Evolutionary conservation across 73 alveolate species (phyloP), one percentile per base, ranked within the genome.

Genomic region (Paramecium sexaurelia): DNA sequence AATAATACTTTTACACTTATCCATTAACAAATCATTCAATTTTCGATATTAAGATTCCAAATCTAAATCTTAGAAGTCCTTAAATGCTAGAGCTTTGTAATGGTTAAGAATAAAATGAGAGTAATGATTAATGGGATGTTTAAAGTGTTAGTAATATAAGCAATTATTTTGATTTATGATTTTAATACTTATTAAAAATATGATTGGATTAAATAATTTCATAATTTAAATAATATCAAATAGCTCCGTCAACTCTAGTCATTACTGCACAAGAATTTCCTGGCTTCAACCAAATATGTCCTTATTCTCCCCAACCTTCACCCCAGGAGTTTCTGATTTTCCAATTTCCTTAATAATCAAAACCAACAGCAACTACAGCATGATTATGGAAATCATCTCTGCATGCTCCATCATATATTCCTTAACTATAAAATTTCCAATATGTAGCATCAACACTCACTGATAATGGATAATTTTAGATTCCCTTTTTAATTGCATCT

Each of bases 381-480:
- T 87, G 93, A 87, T 87, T 87, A 29, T 66, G 93, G n/a, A 93
- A 90, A 55, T 93, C 85, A 37, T 94, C 85, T 69, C 95, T 93
- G 75, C 97, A 91, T 17, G 82, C 78, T 17, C 88, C 87, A 20
- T 67, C 45, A 51, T 84, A 69, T 20, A 95, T 92, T 71, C 98
- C 98, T 17, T 91, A 15, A 37, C n/a, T 37, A 66, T 95, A 95
- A 92, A 93, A 93, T 17, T 75, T 71, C 96, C 95, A 90, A 41
- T 78, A 57, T 24, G 95, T 51, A 37, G 98, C 98, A 95, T 95
- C 98, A 26, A 95, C 95, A 29, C 95, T 93, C 39, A 95, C 95
- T 8, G 95, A 55, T 35, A 95, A 82, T n/a, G 96, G 96, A 35
- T 41, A 51, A 29, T 55, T 26, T 9, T 32, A 20, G 13, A 92